A percentile compares a stretch with the other conserved stretches of the same genome.
These are phyloP conservation scores for Picocystis sp. DNA, from an alignment of 163 green algal species.

Conservation along the genomic window DNA sequence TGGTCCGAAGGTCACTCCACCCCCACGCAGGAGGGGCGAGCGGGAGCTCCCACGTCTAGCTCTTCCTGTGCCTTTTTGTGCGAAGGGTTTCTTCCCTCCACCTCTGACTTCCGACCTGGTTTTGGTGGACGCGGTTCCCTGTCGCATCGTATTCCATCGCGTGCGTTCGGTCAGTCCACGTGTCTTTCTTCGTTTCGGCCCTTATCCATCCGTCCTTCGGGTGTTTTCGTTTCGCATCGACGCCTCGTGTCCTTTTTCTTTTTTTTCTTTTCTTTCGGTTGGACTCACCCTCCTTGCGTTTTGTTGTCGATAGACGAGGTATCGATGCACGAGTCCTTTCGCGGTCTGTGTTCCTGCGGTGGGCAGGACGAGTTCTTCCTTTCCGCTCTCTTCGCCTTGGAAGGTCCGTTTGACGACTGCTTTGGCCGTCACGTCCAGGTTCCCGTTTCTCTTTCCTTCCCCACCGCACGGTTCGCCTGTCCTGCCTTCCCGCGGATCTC, in stretches of 20 bases:
- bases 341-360: constrained; percentile 36
- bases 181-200: too few species aligned
- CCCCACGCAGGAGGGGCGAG: constrained; percentile 75
- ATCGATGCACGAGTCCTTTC: constrained; percentile 82
- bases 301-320: constrained; percentile 63
- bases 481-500: too few species aligned
- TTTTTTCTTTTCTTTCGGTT: background rate
- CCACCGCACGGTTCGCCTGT: too few species aligned
- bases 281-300: constrained; percentile 51
- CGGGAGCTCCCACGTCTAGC: constrained; percentile 59
- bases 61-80: constrained; percentile 91
- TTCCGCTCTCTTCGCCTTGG: too few species aligned
- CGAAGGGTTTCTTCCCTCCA: constrained; percentile 89
- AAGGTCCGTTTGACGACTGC: too few species aligned
- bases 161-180: too few species aligned
- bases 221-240: background rate
- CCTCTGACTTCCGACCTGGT: constrained; percentile 90
- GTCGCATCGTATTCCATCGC: background rate
- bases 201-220: too few species aligned
- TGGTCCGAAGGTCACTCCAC: constrained; percentile 81
- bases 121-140: constrained; percentile 84
- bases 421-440: too few species aligned
- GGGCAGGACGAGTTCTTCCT: too few species aligned
- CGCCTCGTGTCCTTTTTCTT: background rate
- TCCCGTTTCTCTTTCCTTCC: too few species aligned